phyloP scores from a whole-genome alignment of 208 protist species.

The Balamuthia mandrillaris region DNA sequence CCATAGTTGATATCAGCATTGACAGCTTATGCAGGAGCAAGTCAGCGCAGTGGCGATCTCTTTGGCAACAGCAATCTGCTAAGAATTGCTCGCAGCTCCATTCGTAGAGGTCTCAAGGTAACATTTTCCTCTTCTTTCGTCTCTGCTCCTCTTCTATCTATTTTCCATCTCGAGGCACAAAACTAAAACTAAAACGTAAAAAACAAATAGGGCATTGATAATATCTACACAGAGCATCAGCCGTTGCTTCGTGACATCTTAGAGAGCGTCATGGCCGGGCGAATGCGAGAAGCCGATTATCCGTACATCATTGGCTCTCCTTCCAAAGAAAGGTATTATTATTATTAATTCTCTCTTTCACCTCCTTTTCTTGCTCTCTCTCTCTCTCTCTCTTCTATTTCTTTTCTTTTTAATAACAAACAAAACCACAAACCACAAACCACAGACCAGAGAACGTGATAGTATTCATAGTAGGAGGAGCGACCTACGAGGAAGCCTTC shows the following conservation, averaged over 20 bases:
- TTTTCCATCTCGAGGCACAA: not conserved
- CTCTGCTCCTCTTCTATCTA: not conserved
- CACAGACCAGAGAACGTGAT: slow-evolving; percentile 72
- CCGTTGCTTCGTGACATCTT: slow-evolving; percentile 83
- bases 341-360: not conserved
- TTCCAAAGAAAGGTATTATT: slow-evolving; percentile 45
- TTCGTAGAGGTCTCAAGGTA: slow-evolving; percentile 26
- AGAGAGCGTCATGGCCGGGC: slow-evolving; percentile 65
- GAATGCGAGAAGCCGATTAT: slow-evolving; percentile 66
- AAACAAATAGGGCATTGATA: slow-evolving; percentile 77
- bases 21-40: not conserved
- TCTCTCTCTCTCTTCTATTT: not conserved
- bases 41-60: not conserved
- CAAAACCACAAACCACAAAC: too few relatives aligned
- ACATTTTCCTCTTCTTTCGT: not conserved
- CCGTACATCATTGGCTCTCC: slow-evolving; percentile 48
- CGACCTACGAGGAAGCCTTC: slow-evolving; percentile 76
- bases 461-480: slow-evolving; percentile 79
- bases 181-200: slow-evolving; percentile 8
- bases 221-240: slow-evolving; percentile 96
- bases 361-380: not conserved
- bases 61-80: slow-evolving; percentile 28
- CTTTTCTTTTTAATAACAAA: not conserved
- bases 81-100: slow-evolving; percentile 11
- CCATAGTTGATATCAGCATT: slow-evolving; percentile 24